Percentiles rank a stretch among this genome's conserved stretches.
phyloP scores from a whole-genome alignment of 768 basidiomycete species.

The Suillus fuscotomentosus region DNA sequence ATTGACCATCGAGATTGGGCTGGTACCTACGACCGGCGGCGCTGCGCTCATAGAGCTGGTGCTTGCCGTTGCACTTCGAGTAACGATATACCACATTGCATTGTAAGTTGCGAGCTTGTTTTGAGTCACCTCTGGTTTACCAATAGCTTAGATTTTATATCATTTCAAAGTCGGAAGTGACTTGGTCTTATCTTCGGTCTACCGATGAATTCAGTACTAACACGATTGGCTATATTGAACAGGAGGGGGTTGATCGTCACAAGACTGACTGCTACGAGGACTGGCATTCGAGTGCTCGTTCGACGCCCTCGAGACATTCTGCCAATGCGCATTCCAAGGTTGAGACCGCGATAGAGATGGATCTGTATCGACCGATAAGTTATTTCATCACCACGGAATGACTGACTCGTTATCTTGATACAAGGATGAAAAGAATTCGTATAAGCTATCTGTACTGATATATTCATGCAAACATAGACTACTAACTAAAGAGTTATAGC shows the following conservation, averaged over 20 bases:
- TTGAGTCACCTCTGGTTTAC: not conserved
- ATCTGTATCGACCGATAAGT: not conserved
- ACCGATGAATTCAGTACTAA: not conserved
- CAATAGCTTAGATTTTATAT: not conserved
- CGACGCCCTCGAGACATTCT: not conserved
- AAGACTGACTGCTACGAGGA: not conserved
- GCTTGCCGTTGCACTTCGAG: constrained; percentile 7
- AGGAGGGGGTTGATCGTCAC: not conserved
- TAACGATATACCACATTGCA: constrained; percentile 12
- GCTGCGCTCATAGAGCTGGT: constrained; percentile 18
- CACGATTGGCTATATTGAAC: constrained; percentile 4
- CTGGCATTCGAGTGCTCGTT: not conserved
- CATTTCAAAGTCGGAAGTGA: constrained; percentile 5
- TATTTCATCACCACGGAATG: not conserved
- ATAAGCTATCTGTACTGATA: not conserved
- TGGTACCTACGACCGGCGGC: constrained; percentile 13
- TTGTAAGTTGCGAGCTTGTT: constrained; percentile 13
- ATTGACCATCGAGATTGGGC: constrained; percentile 24
- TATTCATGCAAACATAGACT: not conserved
- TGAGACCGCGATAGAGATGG: not conserved
- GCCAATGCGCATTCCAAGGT: not conserved
- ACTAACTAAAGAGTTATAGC: not conserved
- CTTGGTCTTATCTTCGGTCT: not conserved
- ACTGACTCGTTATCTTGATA: not conserved
- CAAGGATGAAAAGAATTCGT: not conserved